Percentiles rank a stretch among this genome's conserved stretches.
Conservation (phyloP, 352 stramenopile species). For the Pythium apleroticum region DNA sequence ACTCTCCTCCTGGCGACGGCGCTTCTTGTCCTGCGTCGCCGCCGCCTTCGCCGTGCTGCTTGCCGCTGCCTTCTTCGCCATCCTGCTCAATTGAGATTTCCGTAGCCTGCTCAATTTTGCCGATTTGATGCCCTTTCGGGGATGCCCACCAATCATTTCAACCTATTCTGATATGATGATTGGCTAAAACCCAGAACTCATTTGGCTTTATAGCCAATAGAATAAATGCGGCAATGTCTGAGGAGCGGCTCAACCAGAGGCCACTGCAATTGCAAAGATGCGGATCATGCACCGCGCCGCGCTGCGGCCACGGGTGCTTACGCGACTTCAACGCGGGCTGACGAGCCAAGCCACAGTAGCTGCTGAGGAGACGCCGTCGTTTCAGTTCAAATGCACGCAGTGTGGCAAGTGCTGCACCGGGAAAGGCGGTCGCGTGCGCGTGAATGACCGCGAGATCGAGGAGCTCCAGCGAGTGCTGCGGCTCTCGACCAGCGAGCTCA, state of each 20-base stretch:
- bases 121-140: conserved; percentile 18
- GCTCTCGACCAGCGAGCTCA: conserved; percentile 36
- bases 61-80: conserved; percentile 19
- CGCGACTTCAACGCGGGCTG: conserved; percentile 19
- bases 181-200: conserved; percentile 4
- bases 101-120: conserved; percentile 5
- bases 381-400: conserved; percentile 69
- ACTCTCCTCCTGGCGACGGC: conserved; percentile 30
- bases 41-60: conserved; percentile 19
- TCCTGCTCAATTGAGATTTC: conserved; percentile 12
- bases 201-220: background rate
- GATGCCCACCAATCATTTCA: conserved; percentile 26
- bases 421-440: conserved; percentile 56
- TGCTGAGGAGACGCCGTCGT: conserved; percentile 15
- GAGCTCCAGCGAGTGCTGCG: conserved; percentile 39
- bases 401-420: conserved; percentile 84
- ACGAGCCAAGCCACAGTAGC: conserved; percentile 35
- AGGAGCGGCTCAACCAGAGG: background rate
- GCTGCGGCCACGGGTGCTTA: background rate
- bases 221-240: background rate
- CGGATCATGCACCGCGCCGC: background rate
- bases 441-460: conserved; percentile 61
- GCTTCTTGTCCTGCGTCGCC: conserved; percentile 33
- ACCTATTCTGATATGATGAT: background rate
- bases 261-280: background rate